Percentiles rank a stretch among this genome's conserved stretches.
phyloP scores from a whole-genome alignment of 2,329 filamentous ascomycete genomes.

The Colletotrichum plurivorum region DNA sequence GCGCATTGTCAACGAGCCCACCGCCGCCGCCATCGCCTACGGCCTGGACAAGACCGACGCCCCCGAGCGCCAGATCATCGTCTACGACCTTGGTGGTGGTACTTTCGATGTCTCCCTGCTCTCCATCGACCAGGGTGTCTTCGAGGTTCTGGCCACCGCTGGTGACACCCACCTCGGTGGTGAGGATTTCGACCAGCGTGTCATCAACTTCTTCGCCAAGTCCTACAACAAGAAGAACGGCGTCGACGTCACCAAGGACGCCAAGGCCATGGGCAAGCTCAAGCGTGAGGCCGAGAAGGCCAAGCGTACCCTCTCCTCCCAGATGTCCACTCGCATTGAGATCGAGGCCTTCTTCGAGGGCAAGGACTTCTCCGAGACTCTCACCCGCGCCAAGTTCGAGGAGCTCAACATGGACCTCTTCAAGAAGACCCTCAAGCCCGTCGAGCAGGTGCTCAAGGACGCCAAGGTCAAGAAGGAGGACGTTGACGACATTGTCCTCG shows the following conservation, averaged over 20 bases:
- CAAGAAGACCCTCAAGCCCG: conserved; percentile 99
- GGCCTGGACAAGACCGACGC: conserved; percentile 88
- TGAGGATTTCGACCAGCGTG: conserved; percentile 98
- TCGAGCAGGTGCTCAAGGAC: conserved; percentile 98
- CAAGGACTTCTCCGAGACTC: conserved; percentile 97
- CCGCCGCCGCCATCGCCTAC: conserved; percentile 94
- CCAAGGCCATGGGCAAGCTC: conserved; percentile 99
- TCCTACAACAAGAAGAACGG: conserved; percentile 98
- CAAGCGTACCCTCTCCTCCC: conserved; percentile 96
- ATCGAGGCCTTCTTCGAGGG: conserved; percentile 98
- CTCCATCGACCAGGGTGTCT: conserved; percentile 91
- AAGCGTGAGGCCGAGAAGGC: conserved; percentile 99
- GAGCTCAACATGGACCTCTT: conserved; percentile 99
- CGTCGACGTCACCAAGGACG: conserved; percentile 93
- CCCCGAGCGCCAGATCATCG: conserved; percentile 86
- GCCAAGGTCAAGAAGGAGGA: conserved; percentile 97
- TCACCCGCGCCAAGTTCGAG: conserved; percentile 99
- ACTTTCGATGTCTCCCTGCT: conserved; percentile 95
- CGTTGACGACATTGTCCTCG: conserved; percentile 95
- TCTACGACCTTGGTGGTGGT: conserved; percentile 95
- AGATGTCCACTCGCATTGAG: conserved; percentile 94
- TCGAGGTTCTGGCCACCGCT: conserved; percentile 93
- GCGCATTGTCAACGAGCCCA: conserved; percentile 97
- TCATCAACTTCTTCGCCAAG: conserved; percentile 98
- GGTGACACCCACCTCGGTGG: conserved; percentile 98